phyloP scores from a whole-genome alignment of 2,329 filamentous ascomycete genomes.

The Aspergillus texensis region DNA sequence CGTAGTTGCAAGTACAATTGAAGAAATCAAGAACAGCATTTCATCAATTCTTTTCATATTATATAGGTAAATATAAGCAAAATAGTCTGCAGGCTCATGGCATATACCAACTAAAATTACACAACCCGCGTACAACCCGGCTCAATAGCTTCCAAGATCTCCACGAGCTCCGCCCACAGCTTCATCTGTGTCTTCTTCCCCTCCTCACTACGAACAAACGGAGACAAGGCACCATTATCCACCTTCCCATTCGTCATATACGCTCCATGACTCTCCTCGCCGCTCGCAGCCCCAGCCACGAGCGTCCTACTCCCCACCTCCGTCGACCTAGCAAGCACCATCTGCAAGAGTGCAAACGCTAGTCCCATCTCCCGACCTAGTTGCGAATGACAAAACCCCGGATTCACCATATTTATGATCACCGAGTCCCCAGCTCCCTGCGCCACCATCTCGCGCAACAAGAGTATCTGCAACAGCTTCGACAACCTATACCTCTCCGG shows the following conservation, averaged over 20 bases:
- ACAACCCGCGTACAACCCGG: constrained; percentile 31
- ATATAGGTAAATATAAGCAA: neutral
- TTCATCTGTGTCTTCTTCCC: constrained; percentile 41
- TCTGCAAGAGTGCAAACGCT: constrained; percentile 17
- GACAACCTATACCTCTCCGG: constrained; percentile 46
- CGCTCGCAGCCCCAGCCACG: constrained; percentile 41
- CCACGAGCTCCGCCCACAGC: constrained; percentile 49
- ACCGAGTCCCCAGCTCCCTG: constrained; percentile 37
- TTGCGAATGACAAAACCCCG: constrained; percentile 56
- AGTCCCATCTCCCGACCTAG: constrained; percentile 43
- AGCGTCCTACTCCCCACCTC: constrained; percentile 54
- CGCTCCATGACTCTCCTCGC: constrained; percentile 49
- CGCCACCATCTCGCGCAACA: constrained; percentile 44
- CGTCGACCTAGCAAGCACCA: constrained; percentile 45
- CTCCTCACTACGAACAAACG: constrained; percentile 45
- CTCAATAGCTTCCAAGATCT: constrained; percentile 46
- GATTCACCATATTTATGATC: constrained; percentile 56
- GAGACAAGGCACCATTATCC: constrained; percentile 28
- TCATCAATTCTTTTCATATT: neutral
- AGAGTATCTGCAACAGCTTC: constrained; percentile 54
- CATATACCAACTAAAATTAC: neutral
- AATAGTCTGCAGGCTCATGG: no score
- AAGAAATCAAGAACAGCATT: neutral
- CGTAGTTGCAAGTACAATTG: no score
- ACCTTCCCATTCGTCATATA: constrained; percentile 47